Evolutionary conservation across 192 early-diverging fungal species (phyloP), one percentile per base, ranked within the genome.

Genomic region (Entomortierella chlamydospora): DNA sequence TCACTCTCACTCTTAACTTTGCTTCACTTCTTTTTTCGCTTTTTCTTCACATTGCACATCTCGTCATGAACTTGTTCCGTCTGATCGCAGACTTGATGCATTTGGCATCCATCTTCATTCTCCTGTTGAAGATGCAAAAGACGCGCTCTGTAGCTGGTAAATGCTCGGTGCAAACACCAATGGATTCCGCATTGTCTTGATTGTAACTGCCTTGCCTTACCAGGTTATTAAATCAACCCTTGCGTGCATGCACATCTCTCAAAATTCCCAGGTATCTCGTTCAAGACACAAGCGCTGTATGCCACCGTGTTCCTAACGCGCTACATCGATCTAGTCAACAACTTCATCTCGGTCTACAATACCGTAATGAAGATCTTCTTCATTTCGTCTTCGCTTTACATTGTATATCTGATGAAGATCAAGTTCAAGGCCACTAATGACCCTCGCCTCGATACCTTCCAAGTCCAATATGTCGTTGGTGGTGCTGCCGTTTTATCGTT

Each of bases 341-440:
- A 82, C 33, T 96, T 86, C 57, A 62, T 91, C 37, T 95, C 94
- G 0, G 67, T 97, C 18, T 99, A 99, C 87, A 98, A 99, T 85
- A 90, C 94, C 23, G 70, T 91, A 8, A 97, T 97, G 96, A 98
- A 99, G 87, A 45, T 96, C 13, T 96, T 99, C 74, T 99, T 99
- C 83, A 95, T 98, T 59, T 84, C 81, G 1, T 87, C 94, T 9
- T 90, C 95, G 10, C 82, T 91, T 26, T 98, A 96, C 83, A 94
- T 97, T 54, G 85, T 97, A 15, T 98, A 92, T 57, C 82, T 96
- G 72, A 99, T 99, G 96, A 86, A 90, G 69, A 67, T 87, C 39
- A 87, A 87, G 62, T 95, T 92, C 74, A 93, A 93, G 80, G 92
- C 96, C 17, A 96, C 97, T 0, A 97, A 97, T 89, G 97, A 98